Percentiles rank a stretch among this genome's conserved stretches.
Evolutionary conservation across 148 eudicot genomes (phyloP).

Genomic region (Simmondsia chinensis): DNA sequence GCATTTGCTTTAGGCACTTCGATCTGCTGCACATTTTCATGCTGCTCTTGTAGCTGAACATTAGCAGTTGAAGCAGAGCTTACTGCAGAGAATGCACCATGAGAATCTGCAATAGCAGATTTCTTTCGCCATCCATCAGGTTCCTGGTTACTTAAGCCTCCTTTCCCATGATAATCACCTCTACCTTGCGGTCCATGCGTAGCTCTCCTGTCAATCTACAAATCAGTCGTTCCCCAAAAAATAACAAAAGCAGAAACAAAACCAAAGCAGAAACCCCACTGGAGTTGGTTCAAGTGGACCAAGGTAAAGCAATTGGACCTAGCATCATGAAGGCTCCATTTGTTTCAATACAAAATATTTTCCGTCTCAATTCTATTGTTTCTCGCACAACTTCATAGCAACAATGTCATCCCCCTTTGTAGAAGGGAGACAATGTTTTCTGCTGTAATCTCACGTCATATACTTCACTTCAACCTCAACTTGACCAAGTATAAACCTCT

Average conservation of each 20-base stretch:
- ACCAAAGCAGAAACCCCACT: conserved; percentile 2
- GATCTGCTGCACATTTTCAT: conserved; percentile 18
- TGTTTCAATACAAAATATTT: no score
- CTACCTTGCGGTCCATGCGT: conserved; percentile 37
- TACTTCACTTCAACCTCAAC: no score
- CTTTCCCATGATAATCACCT: conserved; percentile 39
- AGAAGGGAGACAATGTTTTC: no score
- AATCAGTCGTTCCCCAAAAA: conserved; percentile 13
- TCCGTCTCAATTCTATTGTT: no score
- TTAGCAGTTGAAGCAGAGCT: conserved; percentile 23
- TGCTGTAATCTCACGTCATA: no score
- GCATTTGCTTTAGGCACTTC: conserved; percentile 19
- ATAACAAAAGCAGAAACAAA: background rate
- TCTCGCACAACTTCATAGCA: no score
- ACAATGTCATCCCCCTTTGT: no score
- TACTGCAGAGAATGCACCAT: conserved; percentile 13
- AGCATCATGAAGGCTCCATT: no score
- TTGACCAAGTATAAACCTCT: no score
- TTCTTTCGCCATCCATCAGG: conserved; percentile 51
- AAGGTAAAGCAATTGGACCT: no score
- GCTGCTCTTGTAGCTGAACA: conserved; percentile 16
- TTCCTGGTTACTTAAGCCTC: conserved; percentile 36
- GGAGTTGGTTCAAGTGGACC: no score
- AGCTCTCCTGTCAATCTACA: conserved; percentile 41
- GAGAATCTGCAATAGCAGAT: conserved; percentile 22